phyloP scores from a whole-genome alignment of 2,329 filamentous ascomycete species.

The Metarhizium guizhouense region DNA sequence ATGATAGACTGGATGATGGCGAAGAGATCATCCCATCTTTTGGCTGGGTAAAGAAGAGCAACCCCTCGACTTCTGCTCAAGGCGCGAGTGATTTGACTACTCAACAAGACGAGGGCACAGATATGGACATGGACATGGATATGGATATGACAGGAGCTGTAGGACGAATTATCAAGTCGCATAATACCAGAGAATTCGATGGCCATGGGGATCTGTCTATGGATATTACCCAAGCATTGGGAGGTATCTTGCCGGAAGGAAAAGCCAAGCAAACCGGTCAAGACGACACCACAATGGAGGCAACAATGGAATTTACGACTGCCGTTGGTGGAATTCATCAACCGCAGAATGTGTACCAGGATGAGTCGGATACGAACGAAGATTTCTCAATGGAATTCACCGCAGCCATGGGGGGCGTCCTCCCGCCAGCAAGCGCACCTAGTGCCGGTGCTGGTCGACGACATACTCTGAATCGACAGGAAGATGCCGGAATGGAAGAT shows the following conservation, averaged over 20 bases:
- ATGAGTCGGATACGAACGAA: conserved; percentile 40
- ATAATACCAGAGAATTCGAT: conserved; percentile 30
- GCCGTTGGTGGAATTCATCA: conserved; percentile 63
- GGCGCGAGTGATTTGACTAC: conserved; percentile 20
- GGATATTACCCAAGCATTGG: conserved; percentile 82
- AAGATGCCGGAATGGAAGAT: conserved; percentile 20
- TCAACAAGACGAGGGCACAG: conserved; percentile 22
- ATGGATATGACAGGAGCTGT: conserved; percentile 48
- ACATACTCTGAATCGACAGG: conserved; percentile 20
- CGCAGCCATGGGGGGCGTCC: conserved; percentile 50
- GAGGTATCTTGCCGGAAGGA: conserved; percentile 58
- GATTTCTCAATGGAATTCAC: conserved; percentile 78
- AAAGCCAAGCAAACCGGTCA: conserved; percentile 9
- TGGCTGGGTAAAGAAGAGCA: conserved; percentile 58
- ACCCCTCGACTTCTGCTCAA: neutral
- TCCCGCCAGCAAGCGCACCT: conserved; percentile 24
- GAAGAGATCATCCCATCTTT: conserved; percentile 71
- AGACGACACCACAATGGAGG: conserved; percentile 26
- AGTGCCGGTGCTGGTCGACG: conserved; percentile 14
- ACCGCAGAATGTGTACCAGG: conserved; percentile 19
- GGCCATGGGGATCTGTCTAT: conserved; percentile 72
- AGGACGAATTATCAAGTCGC: conserved; percentile 41
- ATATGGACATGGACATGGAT: conserved; percentile 29
- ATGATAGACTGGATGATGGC: conserved; percentile 49
- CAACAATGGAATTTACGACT: conserved; percentile 72